Conservation (phyloP, 371 early-diverging fungal species). For the Sporodiniella umbellata region DNA sequence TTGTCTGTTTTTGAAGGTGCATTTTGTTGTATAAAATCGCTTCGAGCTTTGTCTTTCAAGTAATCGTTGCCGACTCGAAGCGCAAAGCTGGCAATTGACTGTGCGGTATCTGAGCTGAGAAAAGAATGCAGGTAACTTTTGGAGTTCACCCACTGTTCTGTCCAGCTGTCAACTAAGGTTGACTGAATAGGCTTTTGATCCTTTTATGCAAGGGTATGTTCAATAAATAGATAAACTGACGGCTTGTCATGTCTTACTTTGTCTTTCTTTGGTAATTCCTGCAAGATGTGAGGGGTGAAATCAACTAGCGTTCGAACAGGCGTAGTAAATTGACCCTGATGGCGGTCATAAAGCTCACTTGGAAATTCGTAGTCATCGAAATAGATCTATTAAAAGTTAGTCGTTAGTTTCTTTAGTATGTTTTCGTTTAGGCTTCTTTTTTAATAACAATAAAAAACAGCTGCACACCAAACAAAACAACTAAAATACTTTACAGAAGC, state of each 20-base stretch:
- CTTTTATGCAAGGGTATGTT: background rate
- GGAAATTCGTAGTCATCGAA: slow-evolving; percentile 61
- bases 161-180: slow-evolving; percentile 19
- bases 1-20: slow-evolving; percentile 10
- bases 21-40: too few relatives aligned
- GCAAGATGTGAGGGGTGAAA: slow-evolving; percentile 55
- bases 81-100: slow-evolving; percentile 12
- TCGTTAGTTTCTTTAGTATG: too few relatives aligned
- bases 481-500: too few relatives aligned
- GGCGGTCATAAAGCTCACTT: slow-evolving; percentile 46
- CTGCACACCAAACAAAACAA: too few relatives aligned
- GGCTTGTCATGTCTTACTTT: slow-evolving; percentile 13
- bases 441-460: too few relatives aligned
- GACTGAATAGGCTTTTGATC: slow-evolving; percentile 23
- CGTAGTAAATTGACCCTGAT: slow-evolving; percentile 46
- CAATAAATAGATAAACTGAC: too few relatives aligned
- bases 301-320: slow-evolving; percentile 51
- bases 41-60: slow-evolving; percentile 5
- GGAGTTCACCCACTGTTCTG: slow-evolving; percentile 10
- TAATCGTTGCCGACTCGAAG: slow-evolving; percentile 22
- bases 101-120: slow-evolving; percentile 7
- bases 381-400: slow-evolving; percentile 26
- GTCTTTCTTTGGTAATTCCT: slow-evolving; percentile 40
- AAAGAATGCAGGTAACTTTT: slow-evolving; percentile 10
- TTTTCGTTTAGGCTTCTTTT: too few relatives aligned